phyloP scores from a whole-genome alignment of 768 basidiomycete genomes.

The Boletus rubroflammeus region DNA sequence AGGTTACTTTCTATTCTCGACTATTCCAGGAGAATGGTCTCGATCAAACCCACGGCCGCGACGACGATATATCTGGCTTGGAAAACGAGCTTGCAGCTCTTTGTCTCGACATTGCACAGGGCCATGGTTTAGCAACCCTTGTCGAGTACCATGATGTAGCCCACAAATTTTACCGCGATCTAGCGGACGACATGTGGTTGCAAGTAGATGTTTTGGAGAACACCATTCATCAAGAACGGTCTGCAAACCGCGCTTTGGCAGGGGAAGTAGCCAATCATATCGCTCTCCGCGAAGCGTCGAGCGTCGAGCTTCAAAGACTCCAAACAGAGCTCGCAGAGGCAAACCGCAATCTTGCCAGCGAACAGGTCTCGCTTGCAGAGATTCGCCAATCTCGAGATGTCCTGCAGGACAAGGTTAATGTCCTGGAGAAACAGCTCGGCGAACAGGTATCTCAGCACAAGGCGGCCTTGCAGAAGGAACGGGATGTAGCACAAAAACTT shows the following conservation, averaged over 20 bases:
- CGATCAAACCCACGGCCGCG: background rate
- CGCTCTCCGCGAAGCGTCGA: constrained; percentile 41
- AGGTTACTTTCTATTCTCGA: constrained; percentile 12
- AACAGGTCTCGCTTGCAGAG: constrained; percentile 20
- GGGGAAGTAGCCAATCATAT: constrained; percentile 40
- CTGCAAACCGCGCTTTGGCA: constrained; percentile 18
- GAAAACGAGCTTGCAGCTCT: constrained; percentile 18
- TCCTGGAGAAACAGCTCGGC: constrained; percentile 26
- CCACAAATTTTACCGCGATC: constrained; percentile 37
- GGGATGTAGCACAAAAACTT: constrained; percentile 45
- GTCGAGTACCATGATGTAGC: constrained; percentile 21
- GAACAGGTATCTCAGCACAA: constrained; percentile 35
- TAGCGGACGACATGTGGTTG: constrained; percentile 33
- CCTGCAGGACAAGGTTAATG: constrained; percentile 28
- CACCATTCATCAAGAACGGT: constrained; percentile 12
- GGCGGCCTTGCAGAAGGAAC: constrained; percentile 42
- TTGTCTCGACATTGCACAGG: constrained; percentile 17
- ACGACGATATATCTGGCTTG: constrained; percentile 6
- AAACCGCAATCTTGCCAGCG: constrained; percentile 18
- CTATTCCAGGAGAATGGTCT: constrained; percentile 7
- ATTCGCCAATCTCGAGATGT: constrained; percentile 18
- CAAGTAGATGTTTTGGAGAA: constrained; percentile 10
- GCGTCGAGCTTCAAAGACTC: constrained; percentile 38
- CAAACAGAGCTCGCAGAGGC: constrained; percentile 35
- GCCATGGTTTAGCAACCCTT: constrained; percentile 6